phyloP scores from a whole-genome alignment of 306 rosid species.

The Quercus robur region DNA sequence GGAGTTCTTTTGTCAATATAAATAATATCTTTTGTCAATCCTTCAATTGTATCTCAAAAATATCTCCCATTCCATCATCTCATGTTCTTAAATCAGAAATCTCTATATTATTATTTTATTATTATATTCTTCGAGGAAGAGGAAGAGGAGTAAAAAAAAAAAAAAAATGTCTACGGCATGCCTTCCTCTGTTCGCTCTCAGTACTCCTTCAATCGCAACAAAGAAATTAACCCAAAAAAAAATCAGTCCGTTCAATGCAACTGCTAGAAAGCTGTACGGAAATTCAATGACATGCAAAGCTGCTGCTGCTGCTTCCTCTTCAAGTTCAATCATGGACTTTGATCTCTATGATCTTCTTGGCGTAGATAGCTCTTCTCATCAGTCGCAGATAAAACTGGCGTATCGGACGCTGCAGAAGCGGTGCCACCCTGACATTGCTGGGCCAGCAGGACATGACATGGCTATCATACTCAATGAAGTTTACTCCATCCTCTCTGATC shows the following conservation, averaged over 20 bases:
- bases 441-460: constrained; percentile 92
- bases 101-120: no score
- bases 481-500: constrained; percentile 78
- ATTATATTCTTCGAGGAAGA: no score
- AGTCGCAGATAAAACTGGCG: constrained; percentile 59
- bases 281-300: constrained; percentile 43
- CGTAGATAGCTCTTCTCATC: constrained; percentile 61
- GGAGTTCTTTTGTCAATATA: no score
- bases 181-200: constrained; percentile 12
- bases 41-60: no score
- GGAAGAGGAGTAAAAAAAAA: not conserved
- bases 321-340: constrained; percentile 38
- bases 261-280: constrained; percentile 1
- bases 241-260: not conserved
- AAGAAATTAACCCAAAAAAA: not conserved
- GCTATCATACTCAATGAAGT: constrained; percentile 86
- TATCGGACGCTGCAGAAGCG: constrained; percentile 80
- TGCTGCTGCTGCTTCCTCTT: constrained; percentile 7
- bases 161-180: constrained; percentile 16
- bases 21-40: no score
- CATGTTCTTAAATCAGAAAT: no score
- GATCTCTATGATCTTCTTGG: constrained; percentile 92
- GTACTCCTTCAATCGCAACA: not conserved
- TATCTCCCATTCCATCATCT: no score
- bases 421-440: constrained; percentile 93